These are phyloP conservation scores for Colletotrichum cordylinicola DNA, from an alignment of 2,329 filamentous ascomycete genomes.

Conservation along the genomic window DNA sequence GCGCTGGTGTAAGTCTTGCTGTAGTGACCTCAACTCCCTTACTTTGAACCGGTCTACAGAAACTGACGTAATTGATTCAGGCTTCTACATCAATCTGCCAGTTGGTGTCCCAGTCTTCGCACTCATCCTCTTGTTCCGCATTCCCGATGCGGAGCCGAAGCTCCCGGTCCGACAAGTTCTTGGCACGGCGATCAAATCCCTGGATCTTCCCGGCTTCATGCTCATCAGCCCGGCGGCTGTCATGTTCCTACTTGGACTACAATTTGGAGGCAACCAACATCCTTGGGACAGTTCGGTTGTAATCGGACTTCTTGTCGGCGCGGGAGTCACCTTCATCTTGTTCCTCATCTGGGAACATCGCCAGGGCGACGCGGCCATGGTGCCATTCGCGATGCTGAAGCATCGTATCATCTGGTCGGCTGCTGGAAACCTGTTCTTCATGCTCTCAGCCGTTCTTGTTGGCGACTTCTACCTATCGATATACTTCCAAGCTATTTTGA, in stretches of 20 bases:
- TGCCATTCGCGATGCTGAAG: constrained; percentile 49
- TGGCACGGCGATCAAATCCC: constrained; percentile 14
- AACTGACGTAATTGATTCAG: neutral
- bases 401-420: constrained; percentile 48
- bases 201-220: constrained; percentile 47
- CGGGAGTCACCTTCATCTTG: constrained; percentile 33
- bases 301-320: constrained; percentile 46
- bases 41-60: neutral
- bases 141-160: constrained; percentile 26
- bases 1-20: constrained; percentile 28
- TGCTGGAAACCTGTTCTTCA: constrained; percentile 45
- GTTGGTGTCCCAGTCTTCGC: constrained; percentile 25
- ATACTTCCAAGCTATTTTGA: constrained; percentile 55
- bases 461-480: constrained; percentile 53
- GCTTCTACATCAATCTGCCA: constrained; percentile 30
- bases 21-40: neutral
- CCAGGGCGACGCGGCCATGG: constrained; percentile 54
- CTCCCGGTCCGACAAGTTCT: neutral
- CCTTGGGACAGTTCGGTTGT: constrained; percentile 43
- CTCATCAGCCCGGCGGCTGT: constrained; percentile 46
- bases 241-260: constrained; percentile 48
- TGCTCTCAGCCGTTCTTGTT: constrained; percentile 50
- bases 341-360: constrained; percentile 48
- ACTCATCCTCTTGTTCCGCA: constrained; percentile 13
- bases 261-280: constrained; percentile 45